A percentile compares a stretch with the other conserved stretches of the same genome.
These are phyloP conservation scores for Pythium aphanidermatum DNA, from an alignment of 352 stramenopile genomes.

Conservation along the genomic window DNA sequence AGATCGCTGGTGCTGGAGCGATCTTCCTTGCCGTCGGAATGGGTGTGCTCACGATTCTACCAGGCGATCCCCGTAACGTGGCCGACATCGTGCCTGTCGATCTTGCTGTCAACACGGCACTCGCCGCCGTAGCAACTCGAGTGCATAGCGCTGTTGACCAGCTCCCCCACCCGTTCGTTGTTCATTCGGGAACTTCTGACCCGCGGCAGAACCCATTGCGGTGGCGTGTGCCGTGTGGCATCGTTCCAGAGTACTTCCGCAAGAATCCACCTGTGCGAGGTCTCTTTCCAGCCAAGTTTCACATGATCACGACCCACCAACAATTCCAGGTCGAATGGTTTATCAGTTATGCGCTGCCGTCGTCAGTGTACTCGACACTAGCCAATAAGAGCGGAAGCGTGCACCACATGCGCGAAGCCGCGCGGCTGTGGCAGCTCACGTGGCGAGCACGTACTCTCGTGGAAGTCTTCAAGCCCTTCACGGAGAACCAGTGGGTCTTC, in stretches of 20 bases:
- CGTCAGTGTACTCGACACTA: constrained; percentile 72
- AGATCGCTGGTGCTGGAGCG: constrained; percentile 67
- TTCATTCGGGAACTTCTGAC: constrained; percentile 75
- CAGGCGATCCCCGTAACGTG: constrained; percentile 69
- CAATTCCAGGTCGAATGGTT: constrained; percentile 85
- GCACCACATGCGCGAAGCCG: constrained; percentile 62
- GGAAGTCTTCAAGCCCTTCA: constrained; percentile 85
- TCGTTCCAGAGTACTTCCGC: constrained; percentile 61
- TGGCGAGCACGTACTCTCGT: constrained; percentile 70
- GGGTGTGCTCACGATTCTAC: constrained; percentile 78
- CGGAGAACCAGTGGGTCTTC: constrained; percentile 84
- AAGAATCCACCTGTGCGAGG: constrained; percentile 53
- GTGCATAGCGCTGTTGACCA: not conserved
- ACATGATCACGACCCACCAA: constrained; percentile 75
- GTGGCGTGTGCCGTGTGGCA: constrained; percentile 61
- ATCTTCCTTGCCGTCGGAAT: constrained; percentile 75
- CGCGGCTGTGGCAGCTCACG: constrained; percentile 65
- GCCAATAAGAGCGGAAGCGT: constrained; percentile 56
- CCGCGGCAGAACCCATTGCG: constrained; percentile 70
- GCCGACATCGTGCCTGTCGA: constrained; percentile 83
- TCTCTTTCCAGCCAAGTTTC: constrained; percentile 57
- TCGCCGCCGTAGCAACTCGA: constrained; percentile 46
- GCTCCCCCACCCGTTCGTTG: constrained; percentile 32
- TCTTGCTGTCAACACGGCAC: constrained; percentile 68
- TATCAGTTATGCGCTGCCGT: constrained; percentile 68